Evolutionary conservation across 345 rosid genomes (phyloP), one percentile per base, ranked within the genome.

Genomic region (thale cress (Arabidopsis thaliana)): DNA sequence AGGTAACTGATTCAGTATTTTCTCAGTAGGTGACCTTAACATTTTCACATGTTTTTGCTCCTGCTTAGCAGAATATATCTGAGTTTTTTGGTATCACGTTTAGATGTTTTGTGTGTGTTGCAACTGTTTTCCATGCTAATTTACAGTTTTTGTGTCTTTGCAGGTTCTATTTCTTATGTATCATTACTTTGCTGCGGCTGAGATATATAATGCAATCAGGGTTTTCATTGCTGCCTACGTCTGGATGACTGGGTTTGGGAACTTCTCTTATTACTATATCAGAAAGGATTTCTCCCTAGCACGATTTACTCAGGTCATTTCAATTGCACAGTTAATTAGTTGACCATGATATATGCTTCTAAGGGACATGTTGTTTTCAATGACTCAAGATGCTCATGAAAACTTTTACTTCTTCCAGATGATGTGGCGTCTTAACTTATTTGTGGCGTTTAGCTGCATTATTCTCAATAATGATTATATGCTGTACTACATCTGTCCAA

Each of bases 391-490:
- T 73, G 56, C 57, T 52, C 52, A 25, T 65, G 46, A 71, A 52
- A 62, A 34, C 30, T 75, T 80, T 67, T 59, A 42, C 70, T 67
- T 85, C 50, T 69, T 84, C 81, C 91, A 92, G 99, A 95, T 95
- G 99, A 95, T 95, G 99, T 95, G 98, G 99, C 89, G 97, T 75
- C 97, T 95, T 56, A 95, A 95, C 82, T 89, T 92, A 78, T 89
- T 90, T 3, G 99, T 95, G 80, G 89, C 92, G 33, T 89, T 95
- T 77, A 79, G 91, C 80, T 95, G 98, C 77, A 75, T 92, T 77
- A 80, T 95, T 81, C 97, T 95, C 79, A 85, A 88, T 87, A 95
- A 95, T 74, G 98, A 95, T 75, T 95, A 92, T 77, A 87, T 88
- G 98, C 74, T 95, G 53, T 95, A 92, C 81, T 95, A 95, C 78